Evolutionary conservation across 768 basidiomycete genomes (phyloP).

Genomic region (Kockovaella imperatae): DNA sequence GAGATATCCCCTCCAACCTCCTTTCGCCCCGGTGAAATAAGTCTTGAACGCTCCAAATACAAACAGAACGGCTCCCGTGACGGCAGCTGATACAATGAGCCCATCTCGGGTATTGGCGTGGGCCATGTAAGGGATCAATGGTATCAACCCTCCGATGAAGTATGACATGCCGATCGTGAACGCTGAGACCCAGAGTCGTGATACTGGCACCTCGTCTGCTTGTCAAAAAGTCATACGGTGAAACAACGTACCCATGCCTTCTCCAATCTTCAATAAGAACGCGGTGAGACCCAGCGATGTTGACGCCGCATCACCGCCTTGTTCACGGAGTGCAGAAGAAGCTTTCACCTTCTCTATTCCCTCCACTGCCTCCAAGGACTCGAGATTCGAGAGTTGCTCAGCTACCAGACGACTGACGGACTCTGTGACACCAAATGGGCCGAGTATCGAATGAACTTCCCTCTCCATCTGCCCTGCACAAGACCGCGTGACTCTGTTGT

Average conservation of each 20-base stretch:
- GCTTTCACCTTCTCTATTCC: slow-evolving; percentile 47
- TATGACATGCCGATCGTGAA: slow-evolving; percentile 93
- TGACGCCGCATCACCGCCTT: slow-evolving; percentile 56
- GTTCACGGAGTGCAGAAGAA: too few species aligned
- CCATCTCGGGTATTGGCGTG: slow-evolving; percentile 57
- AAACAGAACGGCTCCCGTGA: slow-evolving; percentile 78
- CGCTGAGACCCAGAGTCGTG: slow-evolving; percentile 78
- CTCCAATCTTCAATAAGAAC: slow-evolving; percentile 93
- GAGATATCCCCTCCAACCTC: slow-evolving; percentile 61
- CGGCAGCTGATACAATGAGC: slow-evolving; percentile 52
- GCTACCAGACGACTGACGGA: slow-evolving; percentile 72
- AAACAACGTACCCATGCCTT: slow-evolving; percentile 62
- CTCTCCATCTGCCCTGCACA: slow-evolving; percentile 95
- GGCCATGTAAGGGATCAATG: slow-evolving; percentile 88
- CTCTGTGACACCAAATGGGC: slow-evolving; percentile 82
- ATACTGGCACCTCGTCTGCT: slow-evolving; percentile 76
- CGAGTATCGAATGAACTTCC: slow-evolving; percentile 79
- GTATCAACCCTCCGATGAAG: slow-evolving; percentile 84
- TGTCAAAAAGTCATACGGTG: neutral
- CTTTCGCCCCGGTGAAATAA: slow-evolving; percentile 56
- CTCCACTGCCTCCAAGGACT: slow-evolving; percentile 10
- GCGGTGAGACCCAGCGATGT: slow-evolving; percentile 78
- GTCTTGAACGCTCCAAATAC: slow-evolving; percentile 87
- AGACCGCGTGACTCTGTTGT: slow-evolving; percentile 69
- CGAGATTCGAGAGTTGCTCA: slow-evolving; percentile 54